Evolutionary conservation across 805 yeast species (phyloP).

Genomic region (Candida succiphila): DNA sequence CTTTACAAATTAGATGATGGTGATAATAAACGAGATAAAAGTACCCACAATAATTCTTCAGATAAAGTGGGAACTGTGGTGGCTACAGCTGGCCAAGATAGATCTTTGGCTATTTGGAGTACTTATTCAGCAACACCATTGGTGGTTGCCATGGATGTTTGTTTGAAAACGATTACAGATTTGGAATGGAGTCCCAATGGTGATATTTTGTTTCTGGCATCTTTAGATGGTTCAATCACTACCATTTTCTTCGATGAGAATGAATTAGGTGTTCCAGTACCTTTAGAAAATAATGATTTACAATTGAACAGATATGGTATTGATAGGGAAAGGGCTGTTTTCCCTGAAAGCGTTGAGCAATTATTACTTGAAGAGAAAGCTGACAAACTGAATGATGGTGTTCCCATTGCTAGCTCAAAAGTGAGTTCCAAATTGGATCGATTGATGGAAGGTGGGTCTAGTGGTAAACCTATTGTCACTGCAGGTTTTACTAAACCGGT

Average conservation of each 20-base stretch:
- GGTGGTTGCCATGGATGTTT: constrained; percentile 67
- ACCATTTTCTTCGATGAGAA: constrained; percentile 50
- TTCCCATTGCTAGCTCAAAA: constrained; percentile 2
- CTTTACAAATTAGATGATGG: constrained; percentile 30
- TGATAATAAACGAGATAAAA: constrained; percentile 8
- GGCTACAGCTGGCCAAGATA: constrained; percentile 97
- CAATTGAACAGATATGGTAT: constrained; percentile 81
- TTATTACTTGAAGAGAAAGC: constrained; percentile 62
- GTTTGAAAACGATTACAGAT: constrained; percentile 76
- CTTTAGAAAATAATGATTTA: constrained; percentile 55
- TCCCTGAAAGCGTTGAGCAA: constrained; percentile 83
- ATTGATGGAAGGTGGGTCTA: constrained; percentile 23
- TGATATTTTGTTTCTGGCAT: constrained; percentile 56
- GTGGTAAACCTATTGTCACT: not conserved
- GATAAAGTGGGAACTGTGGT: constrained; percentile 47
- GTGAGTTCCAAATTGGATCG: constrained; percentile 26
- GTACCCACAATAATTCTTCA: constrained; percentile 10
- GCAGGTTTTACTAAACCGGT: constrained; percentile 1
- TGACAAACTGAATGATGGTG: constrained; percentile 2
- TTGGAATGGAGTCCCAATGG: constrained; percentile 87
- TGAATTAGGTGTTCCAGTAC: constrained; percentile 53
- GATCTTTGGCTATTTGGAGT: constrained; percentile 81
- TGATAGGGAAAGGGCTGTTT: constrained; percentile 71
- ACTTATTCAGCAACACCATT: constrained; percentile 70
- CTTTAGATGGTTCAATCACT: constrained; percentile 78